Evolutionary conservation across 2,329 filamentous ascomycete genomes (phyloP), one percentile per base, ranked within the genome.

Genomic region (Ceratocystis harringtonii): DNA sequence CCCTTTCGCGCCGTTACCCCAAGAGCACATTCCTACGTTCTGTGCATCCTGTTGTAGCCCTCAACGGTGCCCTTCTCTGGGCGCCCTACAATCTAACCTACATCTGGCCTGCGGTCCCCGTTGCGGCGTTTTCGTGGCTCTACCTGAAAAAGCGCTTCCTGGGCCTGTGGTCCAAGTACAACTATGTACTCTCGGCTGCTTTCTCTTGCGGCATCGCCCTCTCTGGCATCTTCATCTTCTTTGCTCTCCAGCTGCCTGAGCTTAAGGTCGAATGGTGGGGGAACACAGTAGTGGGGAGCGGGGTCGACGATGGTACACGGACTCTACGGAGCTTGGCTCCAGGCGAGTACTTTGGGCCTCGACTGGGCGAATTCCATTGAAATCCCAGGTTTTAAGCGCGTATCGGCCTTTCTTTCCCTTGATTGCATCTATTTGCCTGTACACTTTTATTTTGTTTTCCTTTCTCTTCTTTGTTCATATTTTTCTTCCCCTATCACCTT

Each of bases 181-280:
- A 80, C 69, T 81, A 80, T 69, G 78, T 81, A 55, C 74, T 81
- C 28, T 80, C 80, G 6, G 78, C 80, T 17, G 76, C 79, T 15
- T 78, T 80, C 71, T 79, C 76, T 22, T 77, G 76, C 28, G 79
- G 76, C 36, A 77, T 82, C 50, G 79, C 80, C 64, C 76, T 82
- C 60, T 72, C 79, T 0, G 79, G 74, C 63, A 76, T 82, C 68
- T 72, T 82, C 69, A 80, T 82, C 68, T 81, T 82, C 74, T 83
- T 82, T 69, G 74, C 76, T 15, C 71, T 82, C 17, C 76, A 80
- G 68, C 79, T 76, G 69, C 74, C 75, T n/a, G 73, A 74, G 4
- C 71, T 75, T 3, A 70, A 75, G 28, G 70, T 81, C 57, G 68
- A 76, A 7, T 81, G 79, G 79, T 81, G 79, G 79, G 79, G 79